Conservation (phyloP, 1,139 yeast species). For the Pichia sp. region DNA sequence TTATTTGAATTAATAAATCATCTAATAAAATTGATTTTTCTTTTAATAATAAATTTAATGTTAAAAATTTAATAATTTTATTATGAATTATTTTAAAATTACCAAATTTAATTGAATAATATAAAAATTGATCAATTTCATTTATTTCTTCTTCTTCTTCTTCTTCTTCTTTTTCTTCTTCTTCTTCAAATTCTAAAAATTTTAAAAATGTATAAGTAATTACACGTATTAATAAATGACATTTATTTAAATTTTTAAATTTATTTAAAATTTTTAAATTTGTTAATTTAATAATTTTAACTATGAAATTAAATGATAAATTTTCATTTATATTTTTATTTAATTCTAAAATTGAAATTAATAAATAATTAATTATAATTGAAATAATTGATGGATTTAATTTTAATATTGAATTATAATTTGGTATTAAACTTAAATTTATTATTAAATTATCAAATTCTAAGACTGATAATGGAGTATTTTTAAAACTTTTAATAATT, state of each 20-base stretch:
- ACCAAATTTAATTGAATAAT: background rate
- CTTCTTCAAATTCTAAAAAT: background rate
- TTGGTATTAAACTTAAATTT: constrained; percentile 1
- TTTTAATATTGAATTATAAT: background rate
- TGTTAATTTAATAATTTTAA: background rate
- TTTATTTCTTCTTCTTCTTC: background rate
- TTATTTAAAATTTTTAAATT: background rate
- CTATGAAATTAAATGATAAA: background rate
- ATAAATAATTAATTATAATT: background rate
- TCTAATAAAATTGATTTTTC: constrained; percentile 22
- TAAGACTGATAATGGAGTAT: constrained; percentile 4
- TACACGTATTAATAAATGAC: constrained; percentile 5
- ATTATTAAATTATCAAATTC: constrained; percentile 8
- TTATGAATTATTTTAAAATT: constrained; percentile 6
- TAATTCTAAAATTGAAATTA: background rate
- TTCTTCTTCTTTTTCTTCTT: constrained; percentile 23
- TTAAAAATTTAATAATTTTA: constrained; percentile 39
- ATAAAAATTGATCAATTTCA: constrained; percentile 20
- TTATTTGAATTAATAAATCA: constrained; percentile 59
- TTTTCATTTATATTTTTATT: background rate
- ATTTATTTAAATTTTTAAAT: background rate
- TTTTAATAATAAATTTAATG: constrained; percentile 5
- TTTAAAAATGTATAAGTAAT: background rate
- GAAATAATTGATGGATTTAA: background rate
- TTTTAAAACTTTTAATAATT: background rate